Conservation (phyloP, 2,329 filamentous ascomycete species). For the Fusarium gaditjirri region DNA sequence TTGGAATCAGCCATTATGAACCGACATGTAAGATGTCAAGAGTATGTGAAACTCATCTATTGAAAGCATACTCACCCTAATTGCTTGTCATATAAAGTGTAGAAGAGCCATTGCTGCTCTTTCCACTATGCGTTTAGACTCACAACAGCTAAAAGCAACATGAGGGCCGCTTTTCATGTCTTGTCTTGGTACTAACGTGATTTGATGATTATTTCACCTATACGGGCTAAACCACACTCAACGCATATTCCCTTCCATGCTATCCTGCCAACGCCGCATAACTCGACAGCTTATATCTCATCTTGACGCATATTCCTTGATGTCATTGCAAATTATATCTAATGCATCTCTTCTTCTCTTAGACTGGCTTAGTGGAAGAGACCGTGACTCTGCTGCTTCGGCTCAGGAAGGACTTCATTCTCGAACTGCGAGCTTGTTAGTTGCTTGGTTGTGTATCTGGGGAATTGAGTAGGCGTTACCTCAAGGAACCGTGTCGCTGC, state of each 20-base stretch:
- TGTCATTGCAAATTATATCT: background rate
- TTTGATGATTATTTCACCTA: constrained; percentile 22
- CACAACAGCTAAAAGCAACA: background rate
- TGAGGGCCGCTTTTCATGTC: constrained; percentile 9
- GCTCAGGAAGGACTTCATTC: constrained; percentile 50
- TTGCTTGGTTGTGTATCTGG: background rate
- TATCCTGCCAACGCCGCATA: constrained; percentile 42
- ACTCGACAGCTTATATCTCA: constrained; percentile 35
- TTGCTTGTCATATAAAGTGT: background rate
- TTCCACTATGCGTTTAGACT: background rate
- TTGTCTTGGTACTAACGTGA: constrained; percentile 11
- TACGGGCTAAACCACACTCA: constrained; percentile 25
- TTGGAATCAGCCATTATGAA: background rate
- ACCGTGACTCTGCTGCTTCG: constrained; percentile 47
- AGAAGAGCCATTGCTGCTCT: background rate
- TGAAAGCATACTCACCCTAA: background rate
- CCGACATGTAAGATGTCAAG: background rate
- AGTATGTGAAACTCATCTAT: background rate
- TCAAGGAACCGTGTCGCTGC: constrained; percentile 86
- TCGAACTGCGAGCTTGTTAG: constrained; percentile 53
- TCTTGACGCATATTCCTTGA: constrained; percentile 5
- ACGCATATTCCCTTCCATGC: constrained; percentile 21
- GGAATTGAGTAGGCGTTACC: constrained; percentile 61
- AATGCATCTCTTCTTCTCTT: background rate
- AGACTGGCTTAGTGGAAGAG: constrained; percentile 54